Conservation (phyloP, 148 eudicot species). For the Polygonum maritimum region DNA sequence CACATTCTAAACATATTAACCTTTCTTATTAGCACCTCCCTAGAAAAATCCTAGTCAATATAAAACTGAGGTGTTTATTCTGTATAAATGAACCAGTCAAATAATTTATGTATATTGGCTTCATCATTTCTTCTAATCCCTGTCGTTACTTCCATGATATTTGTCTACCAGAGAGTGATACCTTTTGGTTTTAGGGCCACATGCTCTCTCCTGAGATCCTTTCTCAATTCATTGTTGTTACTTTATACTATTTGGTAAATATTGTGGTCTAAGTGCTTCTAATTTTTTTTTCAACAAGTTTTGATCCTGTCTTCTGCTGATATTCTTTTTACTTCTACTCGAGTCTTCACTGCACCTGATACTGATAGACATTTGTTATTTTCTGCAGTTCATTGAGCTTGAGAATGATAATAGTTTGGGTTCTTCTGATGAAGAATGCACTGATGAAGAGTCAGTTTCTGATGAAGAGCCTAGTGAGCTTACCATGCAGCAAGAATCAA, state of each 20-base stretch:
- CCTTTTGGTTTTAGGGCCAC: neutral
- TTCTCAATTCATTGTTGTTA: neutral
- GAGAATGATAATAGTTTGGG: slow-evolving; percentile 14
- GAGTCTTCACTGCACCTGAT: neutral
- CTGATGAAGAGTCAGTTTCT: slow-evolving; percentile 20
- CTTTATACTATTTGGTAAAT: too few species aligned
- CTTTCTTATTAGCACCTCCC: neutral
- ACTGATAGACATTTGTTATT: neutral
- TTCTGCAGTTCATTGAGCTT: slow-evolving; percentile 26
- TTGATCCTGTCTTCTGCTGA: neutral
- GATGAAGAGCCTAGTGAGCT: slow-evolving; percentile 14
- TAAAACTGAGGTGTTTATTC: neutral
- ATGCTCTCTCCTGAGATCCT: neutral
- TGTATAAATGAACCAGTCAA: neutral
- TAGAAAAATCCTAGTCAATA: neutral
- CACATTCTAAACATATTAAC: too few species aligned
- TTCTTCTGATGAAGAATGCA: slow-evolving; percentile 18
- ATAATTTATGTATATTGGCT: neutral
- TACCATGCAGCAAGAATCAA: slow-evolving; percentile 10
- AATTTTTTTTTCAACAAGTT: neutral
- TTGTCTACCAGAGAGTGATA: neutral
- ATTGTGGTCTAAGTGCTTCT: too few species aligned
- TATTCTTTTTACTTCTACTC: neutral
- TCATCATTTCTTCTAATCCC: neutral
- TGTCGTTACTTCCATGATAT: neutral